A percentile compares a stretch with the other conserved stretches of the same genome.
These are phyloP conservation scores for Hippophae rhamnoides DNA, from an alignment of 306 rosid species.

Conservation along the genomic window DNA sequence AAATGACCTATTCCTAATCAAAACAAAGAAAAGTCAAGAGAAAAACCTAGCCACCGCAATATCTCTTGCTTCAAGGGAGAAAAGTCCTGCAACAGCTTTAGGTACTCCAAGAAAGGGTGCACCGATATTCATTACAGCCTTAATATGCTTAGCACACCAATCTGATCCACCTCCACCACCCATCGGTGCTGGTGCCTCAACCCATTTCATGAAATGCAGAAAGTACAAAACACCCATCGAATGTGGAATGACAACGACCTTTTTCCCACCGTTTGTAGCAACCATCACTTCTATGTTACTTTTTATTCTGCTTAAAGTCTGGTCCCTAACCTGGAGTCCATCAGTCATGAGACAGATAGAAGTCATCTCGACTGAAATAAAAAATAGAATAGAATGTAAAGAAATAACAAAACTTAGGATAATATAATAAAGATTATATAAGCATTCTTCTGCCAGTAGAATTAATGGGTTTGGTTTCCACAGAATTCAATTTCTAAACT, in stretches of 20 bases:
- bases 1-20: conserved; percentile 13
- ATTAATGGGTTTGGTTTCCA: too few relatives aligned
- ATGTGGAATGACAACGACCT: conserved; percentile 84
- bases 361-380: too few relatives aligned
- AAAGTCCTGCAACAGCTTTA: conserved; percentile 42
- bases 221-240: conserved; percentile 67
- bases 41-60: conserved; percentile 49
- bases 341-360: conserved; percentile 4
- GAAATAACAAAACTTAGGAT: too few relatives aligned
- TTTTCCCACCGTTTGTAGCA: conserved; percentile 50
- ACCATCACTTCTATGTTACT: conserved; percentile 70
- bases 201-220: conserved; percentile 90
- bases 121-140: conserved; percentile 68
- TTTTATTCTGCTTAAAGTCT: conserved; percentile 64
- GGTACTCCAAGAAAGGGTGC: conserved; percentile 76
- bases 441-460: too few relatives aligned
- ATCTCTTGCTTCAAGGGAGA: conserved; percentile 57
- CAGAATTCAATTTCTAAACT: not conserved
- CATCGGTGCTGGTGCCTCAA: conserved; percentile 55
- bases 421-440: too few relatives aligned
- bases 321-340: conserved; percentile 57
- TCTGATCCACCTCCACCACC: conserved; percentile 72
- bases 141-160: conserved; percentile 75
- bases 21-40: conserved; percentile 14
- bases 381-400: too few relatives aligned